These are phyloP conservation scores for Chara braunii DNA, from an alignment of 139 green algal genomes.

Conservation along the genomic window DNA sequence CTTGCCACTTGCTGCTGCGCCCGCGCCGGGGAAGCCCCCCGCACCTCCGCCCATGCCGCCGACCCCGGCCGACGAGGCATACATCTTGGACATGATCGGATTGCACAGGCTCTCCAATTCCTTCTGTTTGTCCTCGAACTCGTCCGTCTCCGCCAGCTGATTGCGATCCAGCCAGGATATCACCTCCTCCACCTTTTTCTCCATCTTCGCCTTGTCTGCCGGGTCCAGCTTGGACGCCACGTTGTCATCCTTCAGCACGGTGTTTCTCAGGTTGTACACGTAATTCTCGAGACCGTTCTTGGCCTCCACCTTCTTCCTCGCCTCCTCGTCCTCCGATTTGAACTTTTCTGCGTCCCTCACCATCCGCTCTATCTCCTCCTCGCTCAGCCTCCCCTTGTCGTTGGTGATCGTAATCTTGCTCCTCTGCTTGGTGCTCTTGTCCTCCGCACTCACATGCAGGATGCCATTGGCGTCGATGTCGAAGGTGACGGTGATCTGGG, in stretches of 20 bases:
- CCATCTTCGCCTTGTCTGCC: conserved; percentile 75
- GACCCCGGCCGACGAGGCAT: too few species aligned
- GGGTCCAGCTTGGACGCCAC: conserved; percentile 62
- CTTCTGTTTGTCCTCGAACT: conserved; percentile 92
- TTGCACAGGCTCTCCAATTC: conserved; percentile 82
- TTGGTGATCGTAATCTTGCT: conserved; percentile 99
- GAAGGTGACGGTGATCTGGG: conserved; percentile 93
- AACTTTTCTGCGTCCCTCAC: conserved; percentile 91
- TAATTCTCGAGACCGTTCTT: conserved; percentile 92
- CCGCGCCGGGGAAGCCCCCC: too few species aligned
- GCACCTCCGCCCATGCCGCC: too few species aligned
- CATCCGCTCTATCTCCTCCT: conserved; percentile 98
- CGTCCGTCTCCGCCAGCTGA: conserved; percentile 84
- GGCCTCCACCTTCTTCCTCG: conserved; percentile 80
- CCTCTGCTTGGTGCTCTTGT: conserved; percentile 87
- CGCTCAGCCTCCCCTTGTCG: conserved; percentile 89
- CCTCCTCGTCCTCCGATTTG: conserved; percentile 90
- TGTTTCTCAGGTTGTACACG: conserved; percentile 81
- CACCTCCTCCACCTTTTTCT: too few species aligned
- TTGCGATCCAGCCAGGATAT: conserved; percentile 92
- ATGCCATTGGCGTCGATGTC: conserved; percentile 99
- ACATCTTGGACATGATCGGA: conserved; percentile 80
- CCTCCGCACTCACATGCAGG: conserved; percentile 91
- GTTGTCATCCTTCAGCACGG: conserved; percentile 81
- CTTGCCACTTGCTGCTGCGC: too few species aligned